Base-by-base conservation (phyloP, 805 yeast genomes). In the Hanseniaspora mollemarum region DNA sequence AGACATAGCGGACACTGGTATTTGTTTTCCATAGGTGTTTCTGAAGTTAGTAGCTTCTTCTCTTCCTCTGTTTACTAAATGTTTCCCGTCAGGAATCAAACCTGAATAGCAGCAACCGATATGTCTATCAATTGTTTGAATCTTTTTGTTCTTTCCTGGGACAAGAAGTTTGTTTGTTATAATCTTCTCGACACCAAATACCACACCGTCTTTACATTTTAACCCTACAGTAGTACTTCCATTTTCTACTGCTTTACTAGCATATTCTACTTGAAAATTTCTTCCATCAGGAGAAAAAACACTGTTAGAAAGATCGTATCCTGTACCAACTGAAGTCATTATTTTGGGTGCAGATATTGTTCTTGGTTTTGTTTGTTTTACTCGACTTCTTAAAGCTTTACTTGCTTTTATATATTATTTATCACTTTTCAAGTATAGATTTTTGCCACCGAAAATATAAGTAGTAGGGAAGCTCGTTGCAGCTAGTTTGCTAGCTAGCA, bases 191-290 rank as follows among this genome's bases (percentile, higher is more conserved):
- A 87, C 94, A 15, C 97, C 99, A 57, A 92, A 75, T n/a, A 92
- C 95, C 32, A 92, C 76, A 49, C 98, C 98, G 64, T 90, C 97
- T 60, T 77, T 77, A 69, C 84, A 87, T 64, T 85, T 84, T 64
- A 92, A 81, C 37, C 96, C 99, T 59, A 92, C 74, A 19, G 96
- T 81, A 0, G 98, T 92, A 10, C 96, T 94, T 45, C 96, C 96
- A 61, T 87, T 88, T 67, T 92, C 99, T 2, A 90, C 97, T 1
- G 98, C 98, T 64, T 92, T 92, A 60, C 83, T 75, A 29, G 99
- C 99, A 62, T 92, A 92, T 67, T 92, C 98, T 18, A 92, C 98
- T 68, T 92, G 99, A 71, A 92, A 92, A 67, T 85, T 86, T 71
- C 95, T 77, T 37, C 95, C 95, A 65, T 87, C 95, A 67, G 74